Evolutionary conservation across 495 filamentous ascomycete genomes (phyloP).

Genomic region (Podospora pseudocomata): DNA sequence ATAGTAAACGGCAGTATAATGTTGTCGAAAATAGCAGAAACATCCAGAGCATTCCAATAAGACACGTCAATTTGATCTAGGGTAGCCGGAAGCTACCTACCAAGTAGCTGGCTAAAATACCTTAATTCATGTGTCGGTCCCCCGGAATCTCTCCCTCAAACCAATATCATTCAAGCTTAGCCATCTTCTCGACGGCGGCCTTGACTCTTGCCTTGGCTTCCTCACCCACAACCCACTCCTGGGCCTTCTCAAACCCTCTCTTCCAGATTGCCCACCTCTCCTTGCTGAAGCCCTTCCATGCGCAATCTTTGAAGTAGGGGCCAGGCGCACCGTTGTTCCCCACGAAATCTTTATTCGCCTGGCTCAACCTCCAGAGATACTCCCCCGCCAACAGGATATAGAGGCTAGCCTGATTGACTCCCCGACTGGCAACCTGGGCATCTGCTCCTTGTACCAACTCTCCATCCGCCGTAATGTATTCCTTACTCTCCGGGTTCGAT

Average conservation of each 20-base stretch:
- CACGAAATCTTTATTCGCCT: neutral
- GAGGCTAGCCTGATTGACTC: neutral
- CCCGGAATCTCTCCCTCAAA: neutral
- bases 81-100: too few species aligned
- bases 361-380: neutral
- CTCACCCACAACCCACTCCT: neutral
- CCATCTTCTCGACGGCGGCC: neutral
- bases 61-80: too few species aligned
- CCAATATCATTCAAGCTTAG: neutral
- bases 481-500: too few species aligned
- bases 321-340: neutral
- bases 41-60: too few species aligned
- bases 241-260: slow-evolving; percentile 20
- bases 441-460: neutral
- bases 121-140: too few species aligned
- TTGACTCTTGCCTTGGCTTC: neutral
- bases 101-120: too few species aligned
- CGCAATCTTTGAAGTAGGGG: neutral
- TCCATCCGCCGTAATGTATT: neutral
- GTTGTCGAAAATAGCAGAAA: too few species aligned
- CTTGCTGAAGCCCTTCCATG: slow-evolving; percentile 22
- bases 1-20: too few species aligned
- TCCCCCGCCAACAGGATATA: neutral
- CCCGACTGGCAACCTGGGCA: neutral
- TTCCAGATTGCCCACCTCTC: slow-evolving; percentile 32